These are phyloP conservation scores for Gloeopeniophorella convolvens DNA, from an alignment of 768 basidiomycete genomes.

Conservation along the genomic window DNA sequence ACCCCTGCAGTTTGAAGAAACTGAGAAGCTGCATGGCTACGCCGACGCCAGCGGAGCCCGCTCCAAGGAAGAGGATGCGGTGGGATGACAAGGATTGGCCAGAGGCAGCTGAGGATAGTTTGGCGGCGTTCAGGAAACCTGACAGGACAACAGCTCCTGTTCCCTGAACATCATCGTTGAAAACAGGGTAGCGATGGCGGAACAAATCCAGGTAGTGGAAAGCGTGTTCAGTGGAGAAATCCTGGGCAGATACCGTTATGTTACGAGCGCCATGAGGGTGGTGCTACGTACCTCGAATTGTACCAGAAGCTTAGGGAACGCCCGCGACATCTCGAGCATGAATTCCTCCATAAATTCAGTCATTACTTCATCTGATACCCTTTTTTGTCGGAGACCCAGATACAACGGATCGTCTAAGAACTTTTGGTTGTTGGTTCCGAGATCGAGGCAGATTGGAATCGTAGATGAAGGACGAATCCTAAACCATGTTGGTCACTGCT, in stretches of 20 bases:
- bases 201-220: constrained; percentile 79
- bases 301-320: constrained; percentile 76
- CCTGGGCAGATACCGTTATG: constrained; percentile 36
- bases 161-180: constrained; percentile 47
- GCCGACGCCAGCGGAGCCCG: constrained; percentile 88
- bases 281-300: constrained; percentile 63
- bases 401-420: constrained; percentile 86
- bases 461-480: constrained; percentile 75
- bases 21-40: constrained; percentile 85
- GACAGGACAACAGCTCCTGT: constrained; percentile 90
- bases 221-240: constrained; percentile 89
- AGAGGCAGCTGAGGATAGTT: constrained; percentile 64
- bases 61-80: constrained; percentile 87
- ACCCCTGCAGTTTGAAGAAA: constrained; percentile 80
- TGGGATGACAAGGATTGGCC: constrained; percentile 63
- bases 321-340: constrained; percentile 69
- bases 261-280: background rate
- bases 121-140: constrained; percentile 85
- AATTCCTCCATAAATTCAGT: constrained; percentile 89
- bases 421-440: constrained; percentile 81
- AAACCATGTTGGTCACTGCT: constrained; percentile 2
- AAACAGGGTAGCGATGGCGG: constrained; percentile 67
- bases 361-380: constrained; percentile 58
- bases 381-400: constrained; percentile 72
- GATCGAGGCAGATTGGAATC: constrained; percentile 79